Evolutionary conservation across 805 yeast species (phyloP).

Genomic region (Lipomyces yamanashiensis): DNA sequence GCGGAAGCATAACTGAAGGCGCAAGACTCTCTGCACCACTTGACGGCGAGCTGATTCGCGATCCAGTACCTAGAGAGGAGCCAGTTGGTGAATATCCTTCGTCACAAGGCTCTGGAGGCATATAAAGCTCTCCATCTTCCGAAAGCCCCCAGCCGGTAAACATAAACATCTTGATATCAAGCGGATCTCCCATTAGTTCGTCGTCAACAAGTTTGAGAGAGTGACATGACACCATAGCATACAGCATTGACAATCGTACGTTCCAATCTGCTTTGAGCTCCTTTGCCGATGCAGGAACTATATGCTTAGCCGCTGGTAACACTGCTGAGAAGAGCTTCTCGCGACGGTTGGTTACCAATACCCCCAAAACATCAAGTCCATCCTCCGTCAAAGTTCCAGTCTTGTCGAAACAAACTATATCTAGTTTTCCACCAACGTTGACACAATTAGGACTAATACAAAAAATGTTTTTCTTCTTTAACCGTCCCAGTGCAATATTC

Average conservation of each 20-base stretch:
- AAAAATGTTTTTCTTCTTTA: constrained; percentile 70
- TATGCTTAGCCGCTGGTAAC: constrained; percentile 5
- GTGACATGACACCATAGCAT: constrained; percentile 79
- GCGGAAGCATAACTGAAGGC: constrained; percentile 52
- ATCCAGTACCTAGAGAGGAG: neutral
- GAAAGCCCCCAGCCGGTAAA: constrained; percentile 78
- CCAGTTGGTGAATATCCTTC: constrained; percentile 13
- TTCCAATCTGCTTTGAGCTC: constrained; percentile 14
- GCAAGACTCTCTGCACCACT: constrained; percentile 49
- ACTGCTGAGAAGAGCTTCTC: constrained; percentile 16
- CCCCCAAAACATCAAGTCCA: constrained; percentile 83
- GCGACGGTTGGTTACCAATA: constrained; percentile 48
- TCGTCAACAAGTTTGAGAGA: constrained; percentile 79
- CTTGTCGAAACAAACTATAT: constrained; percentile 89
- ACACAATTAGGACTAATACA: constrained; percentile 95
- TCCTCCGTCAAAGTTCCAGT: constrained; percentile 98
- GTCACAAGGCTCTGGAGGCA: constrained; percentile 33
- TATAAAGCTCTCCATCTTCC: constrained; percentile 59
- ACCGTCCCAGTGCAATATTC: constrained; percentile 81
- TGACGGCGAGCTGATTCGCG: constrained; percentile 40
- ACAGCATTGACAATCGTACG: constrained; percentile 44
- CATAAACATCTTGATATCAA: constrained; percentile 91
- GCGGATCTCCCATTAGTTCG: constrained; percentile 88
- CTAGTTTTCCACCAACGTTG: constrained; percentile 94
- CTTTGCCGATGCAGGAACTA: constrained; percentile 23